Evolutionary conservation across 2,329 filamentous ascomycete genomes (phyloP).

Genomic region (Sporothrix luriei): DNA sequence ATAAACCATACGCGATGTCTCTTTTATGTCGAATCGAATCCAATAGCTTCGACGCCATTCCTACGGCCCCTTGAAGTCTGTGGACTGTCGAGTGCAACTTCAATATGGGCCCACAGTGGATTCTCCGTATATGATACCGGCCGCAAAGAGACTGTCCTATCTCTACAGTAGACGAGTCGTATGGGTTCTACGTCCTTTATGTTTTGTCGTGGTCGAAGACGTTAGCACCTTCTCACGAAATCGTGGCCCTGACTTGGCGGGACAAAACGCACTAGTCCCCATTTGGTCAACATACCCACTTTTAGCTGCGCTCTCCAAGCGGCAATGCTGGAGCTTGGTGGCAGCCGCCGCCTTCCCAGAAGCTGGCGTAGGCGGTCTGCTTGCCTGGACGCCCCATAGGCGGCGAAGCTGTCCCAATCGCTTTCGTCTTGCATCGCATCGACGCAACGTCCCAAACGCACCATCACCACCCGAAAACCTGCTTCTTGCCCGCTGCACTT

Average conservation of each 20-base stretch:
- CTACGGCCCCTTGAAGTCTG: too few species aligned
- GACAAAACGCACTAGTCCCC: slow-evolving; percentile 15
- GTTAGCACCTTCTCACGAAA: too few species aligned
- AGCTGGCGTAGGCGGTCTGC: slow-evolving; percentile 39
- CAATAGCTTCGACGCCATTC: too few species aligned
- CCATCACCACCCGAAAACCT: slow-evolving; percentile 19
- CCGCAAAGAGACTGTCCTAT: too few species aligned
- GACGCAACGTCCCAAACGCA: slow-evolving; percentile 5
- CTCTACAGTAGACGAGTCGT: too few species aligned
- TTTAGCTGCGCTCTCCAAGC: slow-evolving; percentile 31
- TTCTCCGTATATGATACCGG: too few species aligned
- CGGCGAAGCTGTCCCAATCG: slow-evolving; percentile 27
- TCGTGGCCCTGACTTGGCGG: not conserved
- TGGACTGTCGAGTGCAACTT: too few species aligned
- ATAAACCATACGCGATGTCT: too few species aligned
- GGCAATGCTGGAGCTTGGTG: slow-evolving; percentile 25
- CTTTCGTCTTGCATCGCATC: slow-evolving; percentile 29
- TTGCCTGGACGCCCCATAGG: slow-evolving; percentile 38
- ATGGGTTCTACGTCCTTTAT: too few species aligned
- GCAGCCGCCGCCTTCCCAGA: slow-evolving; percentile 25
- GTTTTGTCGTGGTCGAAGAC: too few species aligned
- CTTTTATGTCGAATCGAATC: too few species aligned
- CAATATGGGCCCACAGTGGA: too few species aligned
- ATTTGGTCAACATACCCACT: slow-evolving; percentile 15
- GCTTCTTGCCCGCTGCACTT: not conserved